Evolutionary conservation across 768 basidiomycete genomes (phyloP).

Genomic region (Leucocoprinus birnbaumii): DNA sequence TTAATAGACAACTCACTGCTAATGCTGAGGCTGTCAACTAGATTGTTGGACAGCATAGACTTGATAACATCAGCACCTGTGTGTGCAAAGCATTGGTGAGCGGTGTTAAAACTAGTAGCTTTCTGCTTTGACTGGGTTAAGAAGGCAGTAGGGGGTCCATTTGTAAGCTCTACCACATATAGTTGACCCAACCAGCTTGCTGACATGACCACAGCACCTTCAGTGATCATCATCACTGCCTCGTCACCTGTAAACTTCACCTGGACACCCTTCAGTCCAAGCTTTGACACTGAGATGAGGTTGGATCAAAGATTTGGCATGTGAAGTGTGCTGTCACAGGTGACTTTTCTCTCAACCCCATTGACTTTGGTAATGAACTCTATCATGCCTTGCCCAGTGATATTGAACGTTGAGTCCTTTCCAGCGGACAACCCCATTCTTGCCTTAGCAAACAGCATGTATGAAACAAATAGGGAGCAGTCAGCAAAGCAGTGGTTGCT

Average conservation of each 20-base stretch:
- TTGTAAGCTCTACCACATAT: too few relatives aligned
- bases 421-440: conserved; percentile 9
- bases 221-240: too few relatives aligned
- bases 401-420: conserved; percentile 16
- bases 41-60: conserved; percentile 7
- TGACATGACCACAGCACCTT: too few relatives aligned
- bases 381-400: conserved; percentile 18
- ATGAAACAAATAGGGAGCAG: conserved; percentile 14
- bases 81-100: conserved; percentile 27
- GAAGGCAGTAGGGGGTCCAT: conserved; percentile 3
- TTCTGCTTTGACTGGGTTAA: conserved; percentile 15
- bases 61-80: conserved; percentile 9
- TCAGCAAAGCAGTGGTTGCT: conserved; percentile 22
- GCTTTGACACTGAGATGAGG: conserved; percentile 9
- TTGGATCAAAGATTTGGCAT: conserved; percentile 23
- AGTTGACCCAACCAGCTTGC: too few relatives aligned
- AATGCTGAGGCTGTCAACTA: conserved; percentile 22
- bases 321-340: conserved; percentile 21
- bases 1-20: not conserved
- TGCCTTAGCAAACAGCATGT: conserved; percentile 1
- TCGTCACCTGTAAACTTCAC: too few relatives aligned
- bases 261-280: conserved; percentile 20
- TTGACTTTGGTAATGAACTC: conserved; percentile 11
- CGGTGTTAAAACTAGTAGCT: conserved; percentile 18
- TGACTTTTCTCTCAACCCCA: not conserved